These are phyloP conservation scores for Pseudonitzschia multistriata DNA, from an alignment of 108 stramenopile species.

Conservation along the genomic window DNA sequence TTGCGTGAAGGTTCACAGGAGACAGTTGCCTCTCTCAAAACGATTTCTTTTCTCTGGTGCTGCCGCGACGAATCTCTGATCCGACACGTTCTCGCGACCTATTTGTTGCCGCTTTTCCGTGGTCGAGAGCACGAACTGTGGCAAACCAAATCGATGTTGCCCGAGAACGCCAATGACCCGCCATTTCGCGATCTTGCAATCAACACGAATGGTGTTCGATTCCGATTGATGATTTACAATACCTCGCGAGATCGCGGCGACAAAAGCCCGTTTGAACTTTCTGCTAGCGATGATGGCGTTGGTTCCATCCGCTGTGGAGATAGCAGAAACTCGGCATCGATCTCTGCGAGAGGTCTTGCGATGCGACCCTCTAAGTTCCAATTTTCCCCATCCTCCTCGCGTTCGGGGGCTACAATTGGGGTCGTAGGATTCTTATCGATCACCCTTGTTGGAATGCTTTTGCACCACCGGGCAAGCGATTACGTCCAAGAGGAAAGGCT, in stretches of 20 bases:
- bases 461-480: not conserved
- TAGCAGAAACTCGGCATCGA: not conserved
- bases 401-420: not conserved
- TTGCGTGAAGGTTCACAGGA: too few relatives aligned
- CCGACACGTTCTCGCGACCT: not conserved
- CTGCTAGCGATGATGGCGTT: not conserved
- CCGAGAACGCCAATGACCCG: not conserved
- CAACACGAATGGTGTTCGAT: not conserved
- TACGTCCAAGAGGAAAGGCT: not conserved
- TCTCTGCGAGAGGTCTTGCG: not conserved
- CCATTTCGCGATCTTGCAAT: not conserved
- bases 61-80: constrained; percentile 5
- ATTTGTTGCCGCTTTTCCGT: not conserved
- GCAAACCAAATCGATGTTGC: too few relatives aligned
- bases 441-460: not conserved
- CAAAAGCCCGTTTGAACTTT: not conserved
- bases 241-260: not conserved
- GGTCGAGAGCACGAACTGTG: not conserved
- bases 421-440: not conserved
- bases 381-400: not conserved
- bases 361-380: constrained; percentile 2
- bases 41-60: not conserved
- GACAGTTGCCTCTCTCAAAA: not conserved
- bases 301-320: not conserved
- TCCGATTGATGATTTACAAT: not conserved